Conservation (phyloP, 1,284 basidiomycete species). For the Boletellus deceptivus region DNA sequence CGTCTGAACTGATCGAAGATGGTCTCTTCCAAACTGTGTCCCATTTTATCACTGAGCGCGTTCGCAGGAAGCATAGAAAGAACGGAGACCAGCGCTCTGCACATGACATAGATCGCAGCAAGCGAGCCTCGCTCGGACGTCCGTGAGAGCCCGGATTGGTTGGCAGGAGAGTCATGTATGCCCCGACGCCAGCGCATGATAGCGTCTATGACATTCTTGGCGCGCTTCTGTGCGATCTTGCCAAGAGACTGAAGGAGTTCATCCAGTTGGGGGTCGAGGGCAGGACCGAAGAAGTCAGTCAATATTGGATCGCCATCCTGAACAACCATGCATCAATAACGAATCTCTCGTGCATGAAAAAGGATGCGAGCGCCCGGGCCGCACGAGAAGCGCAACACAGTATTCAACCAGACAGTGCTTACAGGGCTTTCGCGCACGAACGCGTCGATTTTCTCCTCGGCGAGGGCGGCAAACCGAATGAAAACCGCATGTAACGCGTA, state of each 20-base stretch:
- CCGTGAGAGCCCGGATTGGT: constrained; percentile 42
- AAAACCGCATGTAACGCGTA: constrained; percentile 86
- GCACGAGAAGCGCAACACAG: not conserved
- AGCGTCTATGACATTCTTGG: constrained; percentile 83
- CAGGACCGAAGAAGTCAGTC: constrained; percentile 63
- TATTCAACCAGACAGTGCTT: constrained; percentile 28
- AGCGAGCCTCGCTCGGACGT: constrained; percentile 71
- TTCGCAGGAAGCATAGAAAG: constrained; percentile 73
- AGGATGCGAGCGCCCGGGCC: not conserved
- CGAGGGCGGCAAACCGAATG: constrained; percentile 75
- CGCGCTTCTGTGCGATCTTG: constrained; percentile 81
- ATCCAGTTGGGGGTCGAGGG: constrained; percentile 78
- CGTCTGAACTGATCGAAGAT: constrained; percentile 84
- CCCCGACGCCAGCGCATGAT: constrained; percentile 85
- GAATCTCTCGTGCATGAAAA: not conserved
- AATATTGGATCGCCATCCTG: constrained; percentile 72
- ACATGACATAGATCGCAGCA: constrained; percentile 85
- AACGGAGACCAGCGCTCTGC: constrained; percentile 78
- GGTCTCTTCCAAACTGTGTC: constrained; percentile 77
- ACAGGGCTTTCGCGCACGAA: constrained; percentile 73
- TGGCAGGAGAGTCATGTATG: constrained; percentile 64
- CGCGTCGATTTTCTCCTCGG: constrained; percentile 73
- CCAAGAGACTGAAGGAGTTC: constrained; percentile 79
- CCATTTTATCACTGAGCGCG: constrained; percentile 72
- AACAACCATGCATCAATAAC: constrained; percentile 8